Conservation (phyloP, 805 yeast species). For the Tetrapisispora taiwanensis region DNA sequence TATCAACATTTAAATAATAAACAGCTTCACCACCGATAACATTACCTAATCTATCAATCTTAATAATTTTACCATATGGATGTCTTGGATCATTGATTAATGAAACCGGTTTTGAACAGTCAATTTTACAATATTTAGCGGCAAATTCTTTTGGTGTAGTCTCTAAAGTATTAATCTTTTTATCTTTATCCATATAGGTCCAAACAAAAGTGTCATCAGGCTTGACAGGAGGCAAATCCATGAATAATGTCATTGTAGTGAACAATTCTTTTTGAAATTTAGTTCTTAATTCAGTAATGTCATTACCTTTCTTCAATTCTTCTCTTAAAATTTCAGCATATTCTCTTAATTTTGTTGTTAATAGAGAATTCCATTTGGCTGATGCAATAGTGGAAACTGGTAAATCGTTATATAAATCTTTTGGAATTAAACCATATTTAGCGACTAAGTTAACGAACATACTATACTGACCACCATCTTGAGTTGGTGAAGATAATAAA, state of each 20-base stretch:
- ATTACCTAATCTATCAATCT: constrained; percentile 68
- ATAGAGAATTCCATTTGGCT: constrained; percentile 43
- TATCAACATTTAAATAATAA: constrained; percentile 57
- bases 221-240: constrained; percentile 70
- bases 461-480: constrained; percentile 85
- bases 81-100: constrained; percentile 79
- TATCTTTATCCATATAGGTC: constrained; percentile 69
- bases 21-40: constrained; percentile 62
- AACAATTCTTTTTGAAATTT: constrained; percentile 52
- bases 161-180: constrained; percentile 37
- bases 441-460: constrained; percentile 69
- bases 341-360: constrained; percentile 66
- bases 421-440: constrained; percentile 77
- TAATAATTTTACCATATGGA: constrained; percentile 48
- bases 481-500: constrained; percentile 53
- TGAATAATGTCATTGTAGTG: constrained; percentile 52
- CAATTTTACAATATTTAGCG: constrained; percentile 41
- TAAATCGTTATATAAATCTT: constrained; percentile 61
- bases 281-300: constrained; percentile 34
- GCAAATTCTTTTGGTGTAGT: constrained; percentile 62
- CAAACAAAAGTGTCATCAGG: constrained; percentile 58
- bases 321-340: constrained; percentile 62
- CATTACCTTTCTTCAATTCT: constrained; percentile 26
- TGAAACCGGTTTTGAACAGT: constrained; percentile 47
- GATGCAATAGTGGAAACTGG: constrained; percentile 45